Evolutionary conservation across 1,284 basidiomycete species (phyloP).

Genomic region (Microbotryum intermedium): DNA sequence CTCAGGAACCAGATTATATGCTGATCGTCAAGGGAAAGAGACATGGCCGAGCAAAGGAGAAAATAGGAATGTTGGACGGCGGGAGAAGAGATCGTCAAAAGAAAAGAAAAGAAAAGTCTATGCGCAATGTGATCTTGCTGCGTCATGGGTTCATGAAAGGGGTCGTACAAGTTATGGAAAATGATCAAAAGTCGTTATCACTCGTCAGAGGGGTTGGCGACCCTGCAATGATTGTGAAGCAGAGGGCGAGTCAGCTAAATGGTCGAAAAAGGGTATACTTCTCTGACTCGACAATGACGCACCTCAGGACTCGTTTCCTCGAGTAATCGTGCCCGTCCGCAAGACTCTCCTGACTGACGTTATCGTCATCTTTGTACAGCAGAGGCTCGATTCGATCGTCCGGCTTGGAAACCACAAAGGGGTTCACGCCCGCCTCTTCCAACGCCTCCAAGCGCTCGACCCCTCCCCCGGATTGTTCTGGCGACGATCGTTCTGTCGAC

Average conservation of each 20-base stretch:
- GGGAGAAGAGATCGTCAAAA: too few relatives aligned
- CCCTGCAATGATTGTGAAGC: background rate
- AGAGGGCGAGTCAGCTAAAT: background rate
- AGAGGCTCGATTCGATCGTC: conserved; percentile 23
- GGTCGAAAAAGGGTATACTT: too few relatives aligned
- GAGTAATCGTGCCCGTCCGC: conserved; percentile 27
- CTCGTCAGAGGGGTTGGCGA: conserved; percentile 17
- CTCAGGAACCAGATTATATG: too few relatives aligned
- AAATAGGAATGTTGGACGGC: too few relatives aligned
- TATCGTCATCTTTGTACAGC: background rate
- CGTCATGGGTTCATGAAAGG: too few relatives aligned
- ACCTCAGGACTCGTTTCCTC: conserved; percentile 22
- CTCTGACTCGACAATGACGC: background rate
- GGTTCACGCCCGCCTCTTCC: background rate
- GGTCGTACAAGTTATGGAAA: too few relatives aligned
- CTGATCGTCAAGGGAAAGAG: too few relatives aligned
- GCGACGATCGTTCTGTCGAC: background rate
- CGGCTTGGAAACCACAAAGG: background rate
- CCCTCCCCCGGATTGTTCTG: background rate
- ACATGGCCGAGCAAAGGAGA: too few relatives aligned
- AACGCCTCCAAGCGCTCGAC: background rate
- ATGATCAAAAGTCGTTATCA: too few relatives aligned
- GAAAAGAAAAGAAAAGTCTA: too few relatives aligned
- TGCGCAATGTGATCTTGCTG: too few relatives aligned
- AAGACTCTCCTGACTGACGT: conserved; percentile 11